Conservation (phyloP, 208 protist species). For the Acanthamoeba castellanii region DNA sequence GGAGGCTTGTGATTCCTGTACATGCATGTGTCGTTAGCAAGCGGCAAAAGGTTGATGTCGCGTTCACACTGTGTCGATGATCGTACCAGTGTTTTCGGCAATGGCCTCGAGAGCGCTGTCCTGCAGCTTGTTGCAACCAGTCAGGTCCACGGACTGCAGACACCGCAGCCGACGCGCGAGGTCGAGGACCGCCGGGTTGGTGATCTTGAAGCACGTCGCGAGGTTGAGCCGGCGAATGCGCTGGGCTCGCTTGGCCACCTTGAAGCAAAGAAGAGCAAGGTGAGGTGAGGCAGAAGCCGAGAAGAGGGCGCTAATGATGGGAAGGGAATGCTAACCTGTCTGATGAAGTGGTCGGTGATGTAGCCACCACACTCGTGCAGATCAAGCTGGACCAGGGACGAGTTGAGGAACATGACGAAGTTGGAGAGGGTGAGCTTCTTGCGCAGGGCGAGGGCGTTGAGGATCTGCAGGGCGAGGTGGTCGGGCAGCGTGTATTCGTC, state of each 20-base stretch:
- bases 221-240: not conserved
- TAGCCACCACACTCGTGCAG: constrained; percentile 32
- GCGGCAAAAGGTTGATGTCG: not conserved
- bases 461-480: constrained; percentile 58
- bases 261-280: not conserved
- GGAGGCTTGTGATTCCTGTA: constrained; percentile 24
- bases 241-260: not conserved
- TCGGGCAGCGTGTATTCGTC: constrained; percentile 51
- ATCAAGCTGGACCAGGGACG: constrained; percentile 41
- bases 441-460: constrained; percentile 6
- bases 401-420: constrained; percentile 66
- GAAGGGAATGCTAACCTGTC: not conserved
- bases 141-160: constrained; percentile 44
- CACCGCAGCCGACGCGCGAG: not conserved
- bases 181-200: constrained; percentile 38
- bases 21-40: not conserved
- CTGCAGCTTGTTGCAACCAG: constrained; percentile 62
- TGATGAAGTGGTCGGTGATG: constrained; percentile 49
- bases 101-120: constrained; percentile 34
- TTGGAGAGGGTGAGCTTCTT: constrained; percentile 49
- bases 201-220: constrained; percentile 55
- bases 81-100: not conserved
- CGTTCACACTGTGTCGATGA: not conserved
- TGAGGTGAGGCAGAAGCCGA: no score
- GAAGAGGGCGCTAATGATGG: not conserved